Conservation (phyloP, 2,329 filamentous ascomycete species). For the Rhexocercosporidium sp. region DNA sequence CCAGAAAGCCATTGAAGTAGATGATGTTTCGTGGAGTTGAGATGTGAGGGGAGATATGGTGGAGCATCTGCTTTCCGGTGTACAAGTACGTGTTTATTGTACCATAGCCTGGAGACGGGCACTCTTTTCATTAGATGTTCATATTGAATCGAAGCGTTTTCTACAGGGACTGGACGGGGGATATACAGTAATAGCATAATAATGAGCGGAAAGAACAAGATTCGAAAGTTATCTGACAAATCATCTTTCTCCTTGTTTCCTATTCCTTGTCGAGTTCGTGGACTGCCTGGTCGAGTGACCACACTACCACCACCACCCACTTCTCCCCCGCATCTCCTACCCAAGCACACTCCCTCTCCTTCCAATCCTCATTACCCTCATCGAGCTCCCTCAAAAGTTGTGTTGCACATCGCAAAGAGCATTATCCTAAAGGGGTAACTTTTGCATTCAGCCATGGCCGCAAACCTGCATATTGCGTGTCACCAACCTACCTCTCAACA, state of each 20-base stretch:
- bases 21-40: neutral
- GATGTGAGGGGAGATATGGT: neutral
- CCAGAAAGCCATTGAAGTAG: constrained; percentile 70
- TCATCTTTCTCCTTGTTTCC: neutral
- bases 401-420: constrained; percentile 18
- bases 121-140: constrained; percentile 5
- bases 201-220: neutral
- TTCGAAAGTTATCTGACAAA: neutral
- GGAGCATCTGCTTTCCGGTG: neutral
- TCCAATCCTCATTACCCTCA: neutral
- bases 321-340: neutral
- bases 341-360: neutral
- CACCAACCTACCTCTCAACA: neutral
- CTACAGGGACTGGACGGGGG: neutral
- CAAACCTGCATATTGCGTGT: neutral
- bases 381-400: neutral
- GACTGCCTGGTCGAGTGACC: neutral
- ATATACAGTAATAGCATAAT: constrained; percentile 14
- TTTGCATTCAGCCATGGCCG: neutral
- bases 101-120: constrained; percentile 1
- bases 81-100: constrained; percentile 1
- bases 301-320: neutral
- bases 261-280: neutral
- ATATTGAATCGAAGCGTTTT: constrained; percentile 13
- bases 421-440: constrained; percentile 17